A percentile compares a stretch with the other conserved stretches of the same genome.
These are phyloP conservation scores for Parastagonospora nodorum DNA, from an alignment of 2,329 filamentous ascomycete species.

Conservation along the genomic window DNA sequence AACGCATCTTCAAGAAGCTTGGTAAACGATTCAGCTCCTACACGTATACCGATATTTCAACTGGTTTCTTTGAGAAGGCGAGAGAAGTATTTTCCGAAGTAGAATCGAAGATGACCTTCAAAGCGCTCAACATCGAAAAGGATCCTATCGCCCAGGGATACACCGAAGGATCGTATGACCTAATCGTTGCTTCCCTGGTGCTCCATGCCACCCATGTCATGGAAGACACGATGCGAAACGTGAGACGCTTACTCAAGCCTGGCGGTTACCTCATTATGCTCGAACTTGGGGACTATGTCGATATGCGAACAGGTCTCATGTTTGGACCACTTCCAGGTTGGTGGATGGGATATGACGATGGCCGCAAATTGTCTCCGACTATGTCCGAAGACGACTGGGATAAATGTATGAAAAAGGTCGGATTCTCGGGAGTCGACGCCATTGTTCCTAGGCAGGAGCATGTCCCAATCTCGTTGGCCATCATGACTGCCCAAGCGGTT, in stretches of 20 bases:
- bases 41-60: slow-evolving; percentile 19
- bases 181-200: slow-evolving; percentile 22
- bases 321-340: slow-evolving; percentile 49
- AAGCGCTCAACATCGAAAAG: slow-evolving; percentile 8
- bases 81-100: neutral
- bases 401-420: neutral
- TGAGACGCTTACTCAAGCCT: slow-evolving; percentile 33
- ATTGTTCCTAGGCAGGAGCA: neutral
- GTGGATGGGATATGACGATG: slow-evolving; percentile 38
- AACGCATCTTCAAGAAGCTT: neutral
- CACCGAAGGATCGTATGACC: slow-evolving; percentile 14
- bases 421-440: slow-evolving; percentile 11
- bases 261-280: slow-evolving; percentile 52
- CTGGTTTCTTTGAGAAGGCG: neutral
- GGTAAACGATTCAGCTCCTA: neutral
- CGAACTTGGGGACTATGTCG: slow-evolving; percentile 9
- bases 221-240: slow-evolving; percentile 11
- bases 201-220: slow-evolving; percentile 17
- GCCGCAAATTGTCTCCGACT: slow-evolving; percentile 2
- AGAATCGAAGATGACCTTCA: slow-evolving; percentile 11
- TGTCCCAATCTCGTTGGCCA: no score
- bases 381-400: slow-evolving; percentile 24
- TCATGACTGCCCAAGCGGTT: slow-evolving; percentile 3
- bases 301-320: slow-evolving; percentile 16
- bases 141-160: slow-evolving; percentile 14